Base-by-base conservation (phyloP, 345 rosid genomes). In the Gossypium bickii region DNA sequence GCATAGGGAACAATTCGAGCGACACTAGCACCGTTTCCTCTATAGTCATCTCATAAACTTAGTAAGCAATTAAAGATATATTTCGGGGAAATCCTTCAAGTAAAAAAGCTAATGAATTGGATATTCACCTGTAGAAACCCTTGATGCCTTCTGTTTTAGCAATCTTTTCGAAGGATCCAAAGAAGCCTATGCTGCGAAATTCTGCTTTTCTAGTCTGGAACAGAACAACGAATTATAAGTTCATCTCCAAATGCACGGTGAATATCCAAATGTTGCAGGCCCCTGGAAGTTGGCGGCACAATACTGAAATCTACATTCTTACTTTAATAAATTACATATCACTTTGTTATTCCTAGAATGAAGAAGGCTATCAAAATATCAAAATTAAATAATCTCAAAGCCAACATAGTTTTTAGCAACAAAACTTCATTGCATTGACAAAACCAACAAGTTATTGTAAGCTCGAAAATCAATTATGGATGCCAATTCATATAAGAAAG, bases 1-100 rank as follows among this genome's bases (percentile, higher is more conserved):
- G 97, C 98, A 71, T 94, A 91, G 2, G 98, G 97, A 56, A 91
- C 92, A 73, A 92, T 94, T 76, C 97, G 87, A 56, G 97, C 97
- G 72, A 94, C 92, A 84, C 97, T 90, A 67, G 97, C 95, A 71
- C 97, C 97, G 75, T 92, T 92, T 34, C 97, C 97, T 80, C 97
- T 94, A 85, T 18, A 56, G 67, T 51, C 34, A 80, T 78, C 57
- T 48, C 82, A 63, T 51, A 61, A 62, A 57, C 68, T 38, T 29
- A 72, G 74, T 48, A 16, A 75, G 38, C 61, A 44, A 73, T 17
- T 11, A 62, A 51, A 12, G 53, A 55, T 20, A 70, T 55, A 47
- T 13, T 27, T 49, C n/a, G 49, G 44, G 44, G 48, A 49, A 22
- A 47, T 52, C 2, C 60, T 34, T 67, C 60, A 78, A 2, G 69